A percentile compares a stretch with the other conserved stretches of the same genome.
These are phyloP conservation scores for Aspergillus sp. DNA, from an alignment of 2,329 filamentous ascomycete genomes.

Conservation along the genomic window DNA sequence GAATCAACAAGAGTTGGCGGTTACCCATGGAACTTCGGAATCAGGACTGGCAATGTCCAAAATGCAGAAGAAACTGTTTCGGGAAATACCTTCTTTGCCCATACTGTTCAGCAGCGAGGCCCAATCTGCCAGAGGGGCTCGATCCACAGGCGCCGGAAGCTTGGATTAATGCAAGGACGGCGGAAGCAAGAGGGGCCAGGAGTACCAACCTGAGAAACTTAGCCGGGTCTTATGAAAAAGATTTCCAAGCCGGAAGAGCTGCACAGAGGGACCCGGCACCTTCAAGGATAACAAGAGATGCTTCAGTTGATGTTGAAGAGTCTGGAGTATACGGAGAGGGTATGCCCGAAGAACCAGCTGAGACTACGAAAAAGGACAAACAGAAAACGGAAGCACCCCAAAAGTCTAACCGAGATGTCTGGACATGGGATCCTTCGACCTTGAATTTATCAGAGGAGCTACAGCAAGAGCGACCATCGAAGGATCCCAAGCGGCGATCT, in stretches of 20 bases:
- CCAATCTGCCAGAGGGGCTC: neutral
- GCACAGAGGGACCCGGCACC: no score
- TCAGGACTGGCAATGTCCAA: conserved; percentile 23
- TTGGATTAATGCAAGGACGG: no score
- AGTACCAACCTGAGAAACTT: no score
- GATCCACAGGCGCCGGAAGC: no score
- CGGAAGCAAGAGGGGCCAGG: no score
- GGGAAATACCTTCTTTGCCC: conserved; percentile 18
- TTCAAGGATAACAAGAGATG: no score
- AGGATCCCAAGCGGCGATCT: conserved; percentile 1
- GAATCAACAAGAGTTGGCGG: conserved; percentile 1
- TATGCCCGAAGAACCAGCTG: neutral
- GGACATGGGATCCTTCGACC: conserved; percentile 25
- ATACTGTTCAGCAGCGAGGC: conserved; percentile 11
- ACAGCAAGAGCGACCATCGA: neutral
- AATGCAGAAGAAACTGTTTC: conserved; percentile 15
- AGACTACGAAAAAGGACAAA: neutral
- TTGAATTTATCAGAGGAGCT: conserved; percentile 14
- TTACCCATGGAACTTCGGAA: neutral
- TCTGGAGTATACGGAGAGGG: no score
- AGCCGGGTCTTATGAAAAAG: no score
- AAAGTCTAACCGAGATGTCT: conserved; percentile 1
- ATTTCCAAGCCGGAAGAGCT: no score
- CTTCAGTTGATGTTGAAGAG: no score
- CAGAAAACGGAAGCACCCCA: neutral